Conservation (phyloP, 1,139 yeast genomes). For the Debaryomyces udenii region DNA sequence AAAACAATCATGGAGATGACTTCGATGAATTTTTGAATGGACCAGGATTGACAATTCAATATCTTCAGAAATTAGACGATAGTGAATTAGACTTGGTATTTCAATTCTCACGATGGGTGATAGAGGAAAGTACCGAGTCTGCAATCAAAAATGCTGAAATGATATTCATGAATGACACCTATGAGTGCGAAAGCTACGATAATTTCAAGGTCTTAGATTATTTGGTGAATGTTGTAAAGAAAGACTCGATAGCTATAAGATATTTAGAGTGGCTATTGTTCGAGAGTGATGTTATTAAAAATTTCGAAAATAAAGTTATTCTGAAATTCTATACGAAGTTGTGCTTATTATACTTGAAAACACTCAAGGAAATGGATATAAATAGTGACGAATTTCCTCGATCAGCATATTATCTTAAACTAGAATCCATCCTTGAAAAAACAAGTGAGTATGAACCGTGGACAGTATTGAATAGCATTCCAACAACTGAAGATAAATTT, state of each 20-base stretch:
- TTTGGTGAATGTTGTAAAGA: conserved; percentile 30
- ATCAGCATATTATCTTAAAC: conserved; percentile 31
- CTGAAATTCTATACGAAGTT: conserved; percentile 54
- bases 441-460: conserved; percentile 49
- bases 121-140: conserved; percentile 29
- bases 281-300: conserved; percentile 50
- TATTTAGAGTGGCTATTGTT: conserved; percentile 64
- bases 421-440: conserved; percentile 39
- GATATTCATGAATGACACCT: conserved; percentile 69
- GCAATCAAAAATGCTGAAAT: conserved; percentile 45
- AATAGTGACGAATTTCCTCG: conserved; percentile 19
- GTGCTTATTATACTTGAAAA: conserved; percentile 55
- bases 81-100: conserved; percentile 57
- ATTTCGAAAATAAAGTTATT: conserved; percentile 31
- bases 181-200: conserved; percentile 64
- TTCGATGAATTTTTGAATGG: conserved; percentile 39
- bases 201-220: conserved; percentile 55
- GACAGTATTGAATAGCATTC: conserved; percentile 43
- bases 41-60: conserved; percentile 58
- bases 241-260: conserved; percentile 41
- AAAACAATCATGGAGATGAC: conserved; percentile 23
- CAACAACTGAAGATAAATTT: conserved; percentile 38
- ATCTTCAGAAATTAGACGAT: conserved; percentile 63
- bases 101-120: conserved; percentile 60
- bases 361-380: conserved; percentile 25